phyloP scores from a whole-genome alignment of 352 stramenopile genomes.

The Pythium phragmiticola region DNA sequence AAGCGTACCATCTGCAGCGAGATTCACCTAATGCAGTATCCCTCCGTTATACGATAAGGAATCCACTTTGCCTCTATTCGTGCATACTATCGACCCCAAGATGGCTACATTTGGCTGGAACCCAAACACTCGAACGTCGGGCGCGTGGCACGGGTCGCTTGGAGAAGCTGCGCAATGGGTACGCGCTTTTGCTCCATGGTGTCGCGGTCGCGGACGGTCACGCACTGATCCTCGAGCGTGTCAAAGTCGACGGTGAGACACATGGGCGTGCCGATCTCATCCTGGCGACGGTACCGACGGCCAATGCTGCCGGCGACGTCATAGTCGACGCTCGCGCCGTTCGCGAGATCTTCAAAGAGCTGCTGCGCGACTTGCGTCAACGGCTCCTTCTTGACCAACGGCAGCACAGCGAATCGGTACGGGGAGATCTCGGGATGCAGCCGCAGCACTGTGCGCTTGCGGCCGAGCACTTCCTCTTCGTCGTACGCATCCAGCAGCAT shows the following conservation, averaged over 20 bases:
- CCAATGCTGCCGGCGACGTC: constrained; percentile 90
- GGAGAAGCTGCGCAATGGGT: constrained; percentile 88
- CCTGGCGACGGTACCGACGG: constrained; percentile 93
- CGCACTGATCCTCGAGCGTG: constrained; percentile 93
- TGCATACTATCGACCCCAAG: not conserved
- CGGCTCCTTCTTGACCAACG: constrained; percentile 95
- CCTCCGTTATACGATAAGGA: constrained; percentile 1
- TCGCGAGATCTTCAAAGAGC: constrained; percentile 90
- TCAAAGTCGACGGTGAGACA: constrained; percentile 98
- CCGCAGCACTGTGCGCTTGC: constrained; percentile 84
- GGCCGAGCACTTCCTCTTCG: constrained; percentile 91
- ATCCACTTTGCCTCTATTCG: constrained; percentile 19
- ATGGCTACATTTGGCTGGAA: constrained; percentile 21
- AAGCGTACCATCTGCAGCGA: not conserved
- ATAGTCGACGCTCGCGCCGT: constrained; percentile 89
- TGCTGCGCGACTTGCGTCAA: constrained; percentile 86
- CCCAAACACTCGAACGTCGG: constrained; percentile 43
- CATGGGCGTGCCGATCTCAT: constrained; percentile 97
- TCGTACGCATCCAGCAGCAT: constrained; percentile 95
- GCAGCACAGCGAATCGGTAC: constrained; percentile 91
- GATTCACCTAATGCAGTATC: constrained; percentile 1
- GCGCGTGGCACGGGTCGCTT: constrained; percentile 30
- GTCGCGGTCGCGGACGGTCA: constrained; percentile 96
- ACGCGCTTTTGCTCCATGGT: constrained; percentile 95
- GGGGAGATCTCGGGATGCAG: constrained; percentile 94